Evolutionary conservation across 306 rosid genomes (phyloP).

Genomic region (Urtica urens): DNA sequence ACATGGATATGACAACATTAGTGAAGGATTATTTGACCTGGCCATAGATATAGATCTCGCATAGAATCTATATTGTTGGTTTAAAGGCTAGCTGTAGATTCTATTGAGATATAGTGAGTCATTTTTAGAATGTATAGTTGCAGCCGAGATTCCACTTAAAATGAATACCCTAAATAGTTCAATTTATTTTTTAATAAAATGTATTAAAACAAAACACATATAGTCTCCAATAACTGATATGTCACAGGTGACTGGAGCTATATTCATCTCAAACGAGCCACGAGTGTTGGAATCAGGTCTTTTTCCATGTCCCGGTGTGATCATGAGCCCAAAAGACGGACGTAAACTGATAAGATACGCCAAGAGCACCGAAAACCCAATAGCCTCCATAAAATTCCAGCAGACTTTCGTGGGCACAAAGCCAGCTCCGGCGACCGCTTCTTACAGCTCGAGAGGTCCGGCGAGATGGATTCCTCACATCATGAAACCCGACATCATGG

Average conservation of each 20-base stretch:
- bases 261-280: constrained; percentile 22
- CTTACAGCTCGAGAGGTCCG: constrained; percentile 33
- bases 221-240: neutral
- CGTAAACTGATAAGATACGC: constrained; percentile 18
- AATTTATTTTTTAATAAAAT: too few relatives aligned
- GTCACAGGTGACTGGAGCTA: constrained; percentile 18
- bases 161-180: too few relatives aligned
- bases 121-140: too few relatives aligned
- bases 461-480: constrained; percentile 15
- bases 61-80: too few relatives aligned
- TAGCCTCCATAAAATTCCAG: constrained; percentile 21
- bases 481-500: constrained; percentile 9
- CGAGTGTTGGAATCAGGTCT: constrained; percentile 8
- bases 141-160: too few relatives aligned
- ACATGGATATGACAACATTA: too few relatives aligned
- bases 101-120: too few relatives aligned
- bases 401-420: constrained; percentile 21
- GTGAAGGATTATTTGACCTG: too few relatives aligned
- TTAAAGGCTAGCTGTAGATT: too few relatives aligned
- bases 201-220: neutral
- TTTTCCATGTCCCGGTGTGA: constrained; percentile 13
- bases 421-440: constrained; percentile 29
- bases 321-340: constrained; percentile 16
- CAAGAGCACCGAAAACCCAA: constrained; percentile 20
- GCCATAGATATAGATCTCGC: too few relatives aligned